A percentile compares a stretch with the other conserved stretches of the same genome.
These are phyloP conservation scores for Phytophthora crassamura DNA, from an alignment of 352 stramenopile species.

Conservation along the genomic window DNA sequence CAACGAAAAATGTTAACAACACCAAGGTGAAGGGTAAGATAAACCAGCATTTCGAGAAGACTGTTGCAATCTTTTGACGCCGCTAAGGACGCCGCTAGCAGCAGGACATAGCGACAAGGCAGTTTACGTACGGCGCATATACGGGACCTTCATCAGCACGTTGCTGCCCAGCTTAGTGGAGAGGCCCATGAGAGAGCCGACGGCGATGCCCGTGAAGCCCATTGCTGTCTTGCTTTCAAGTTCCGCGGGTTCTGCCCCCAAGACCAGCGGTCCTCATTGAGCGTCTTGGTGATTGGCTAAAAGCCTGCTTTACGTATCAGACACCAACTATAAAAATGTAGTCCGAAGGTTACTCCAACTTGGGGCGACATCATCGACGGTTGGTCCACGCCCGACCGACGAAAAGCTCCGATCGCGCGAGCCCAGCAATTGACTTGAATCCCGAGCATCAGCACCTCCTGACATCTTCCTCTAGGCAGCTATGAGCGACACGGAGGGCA, in stretches of 20 bases:
- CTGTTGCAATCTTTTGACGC: not conserved
- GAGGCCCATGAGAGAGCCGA: slow-evolving; percentile 78
- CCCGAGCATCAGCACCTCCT: slow-evolving; percentile 17
- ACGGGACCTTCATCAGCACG: slow-evolving; percentile 82
- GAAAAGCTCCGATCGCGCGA: slow-evolving; percentile 22
- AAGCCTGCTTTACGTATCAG: not conserved
- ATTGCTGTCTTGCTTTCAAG: slow-evolving; percentile 44
- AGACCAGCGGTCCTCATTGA: slow-evolving; percentile 35
- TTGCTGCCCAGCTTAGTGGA: slow-evolving; percentile 88
- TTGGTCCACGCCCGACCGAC: slow-evolving; percentile 27
- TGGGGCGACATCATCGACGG: slow-evolving; percentile 34
- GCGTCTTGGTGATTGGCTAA: slow-evolving; percentile 17
- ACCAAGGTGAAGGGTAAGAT: no score
- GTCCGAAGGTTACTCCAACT: slow-evolving; percentile 30
- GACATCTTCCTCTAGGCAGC: slow-evolving; percentile 3
- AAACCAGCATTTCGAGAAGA: not conserved
- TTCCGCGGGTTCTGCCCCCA: slow-evolving; percentile 37
- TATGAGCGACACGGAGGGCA: slow-evolving; percentile 81
- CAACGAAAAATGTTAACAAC: not conserved
- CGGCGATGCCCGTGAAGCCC: slow-evolving; percentile 71
- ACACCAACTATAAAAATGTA: slow-evolving; percentile 7
- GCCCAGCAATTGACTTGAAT: slow-evolving; percentile 29
- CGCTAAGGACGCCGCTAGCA: no score
- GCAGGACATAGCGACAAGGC: no score
- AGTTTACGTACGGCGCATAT: slow-evolving; percentile 78